These are phyloP conservation scores for Hymenotorrendiella dingleyae DNA, from an alignment of 2,329 filamentous ascomycete genomes.

Conservation along the genomic window DNA sequence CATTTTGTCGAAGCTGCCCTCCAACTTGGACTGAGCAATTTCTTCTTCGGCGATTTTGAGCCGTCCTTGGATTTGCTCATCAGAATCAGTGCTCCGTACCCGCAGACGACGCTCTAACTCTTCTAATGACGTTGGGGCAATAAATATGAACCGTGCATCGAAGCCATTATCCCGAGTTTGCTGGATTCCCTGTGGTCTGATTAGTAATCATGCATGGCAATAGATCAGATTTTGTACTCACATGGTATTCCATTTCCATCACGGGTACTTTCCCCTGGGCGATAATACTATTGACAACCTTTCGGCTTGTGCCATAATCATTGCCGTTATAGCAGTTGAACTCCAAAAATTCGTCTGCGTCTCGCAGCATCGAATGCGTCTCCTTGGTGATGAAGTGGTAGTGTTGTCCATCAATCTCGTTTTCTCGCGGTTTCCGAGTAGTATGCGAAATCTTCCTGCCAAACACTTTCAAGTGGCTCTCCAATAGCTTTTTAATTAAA, in stretches of 20 bases:
- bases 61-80: conserved; percentile 41
- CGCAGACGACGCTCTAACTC: conserved; percentile 38
- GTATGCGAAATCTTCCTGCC: conserved; percentile 51
- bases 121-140: conserved; percentile 39
- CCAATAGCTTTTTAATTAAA: conserved; percentile 56
- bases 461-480: conserved; percentile 60
- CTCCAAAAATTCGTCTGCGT: conserved; percentile 54
- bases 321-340: conserved; percentile 44
- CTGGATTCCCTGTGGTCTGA: conserved; percentile 41
- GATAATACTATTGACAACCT: conserved; percentile 44
- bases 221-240: conserved; percentile 31
- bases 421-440: conserved; percentile 43
- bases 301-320: conserved; percentile 52
- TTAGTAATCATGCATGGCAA: neutral
- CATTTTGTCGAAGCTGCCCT: conserved; percentile 44
- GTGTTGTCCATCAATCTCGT: conserved; percentile 45
- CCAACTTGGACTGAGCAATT: conserved; percentile 39
- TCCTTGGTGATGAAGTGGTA: conserved; percentile 52
- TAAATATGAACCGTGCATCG: conserved; percentile 47
- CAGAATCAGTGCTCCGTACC: conserved; percentile 36
- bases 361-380: conserved; percentile 51
- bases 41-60: conserved; percentile 36
- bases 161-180: conserved; percentile 53
- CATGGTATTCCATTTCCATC: conserved; percentile 47
- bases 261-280: conserved; percentile 55